Evolutionary conservation across 441 rosid genomes (phyloP), one percentile per base, ranked within the genome.

Genomic region (Euphorbia corollata): DNA sequence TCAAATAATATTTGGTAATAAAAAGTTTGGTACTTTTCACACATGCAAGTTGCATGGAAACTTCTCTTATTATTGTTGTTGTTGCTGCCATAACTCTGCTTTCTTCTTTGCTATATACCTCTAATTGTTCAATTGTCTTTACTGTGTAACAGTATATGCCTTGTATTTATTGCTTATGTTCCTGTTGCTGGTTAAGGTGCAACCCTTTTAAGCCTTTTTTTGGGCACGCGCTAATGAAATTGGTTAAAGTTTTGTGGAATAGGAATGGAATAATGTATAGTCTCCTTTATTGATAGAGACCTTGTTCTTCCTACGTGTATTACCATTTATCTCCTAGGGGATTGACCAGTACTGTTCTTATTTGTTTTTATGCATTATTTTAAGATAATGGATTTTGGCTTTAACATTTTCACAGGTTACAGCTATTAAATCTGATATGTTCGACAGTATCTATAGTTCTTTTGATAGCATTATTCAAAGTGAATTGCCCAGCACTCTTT

Each of bases 371-470:
- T 75, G 16, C 32, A 18, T 54, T 20, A n/a, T 32, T 61, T 69
- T 56, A 47, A 24, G 63, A 27, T 53, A 39, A 55, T 54, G 39
- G 51, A 19, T 71, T 51, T 34, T 48, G 63, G 27, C 63, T 18
- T 56, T 58, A 51, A 68, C 9, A 12, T 61, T 69, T 69, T 76
- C 80, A 43, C 81, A 95, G 99, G 92, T 95, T 72, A 70, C 77
- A 65, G 89, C 99, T 66, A 85, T 95, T 68, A 90, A 80, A 85
- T 77, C 66, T 67, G 96, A 94, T 68, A 81, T 84, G 84, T 89
- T 91, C 86, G 96, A 95, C 83, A 94, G 89, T 68, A 81, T 86
- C 62, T 89, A 94, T 77, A 94, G 88, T 81, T 71, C 86, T 78
- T 77, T 91, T 58, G 92, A 86, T 77, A 84, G 69, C 22, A 65